Evolutionary conservation across 1,139 yeast species (phyloP).

Genomic region (Saccharomyces hybrid): DNA sequence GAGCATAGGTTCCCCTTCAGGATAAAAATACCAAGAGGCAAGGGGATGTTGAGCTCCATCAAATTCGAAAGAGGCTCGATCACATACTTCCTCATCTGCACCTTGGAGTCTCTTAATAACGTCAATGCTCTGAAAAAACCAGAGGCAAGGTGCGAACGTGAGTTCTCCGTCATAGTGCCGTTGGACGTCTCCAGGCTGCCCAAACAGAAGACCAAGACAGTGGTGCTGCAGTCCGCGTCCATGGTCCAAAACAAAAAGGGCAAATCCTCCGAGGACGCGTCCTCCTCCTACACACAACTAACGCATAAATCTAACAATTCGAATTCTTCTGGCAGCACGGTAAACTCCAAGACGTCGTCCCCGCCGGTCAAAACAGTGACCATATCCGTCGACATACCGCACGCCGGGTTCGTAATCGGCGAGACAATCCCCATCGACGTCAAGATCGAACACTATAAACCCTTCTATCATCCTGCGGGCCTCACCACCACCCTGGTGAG

Average conservation of each 20-base stretch:
- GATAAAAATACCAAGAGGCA: slow-evolving; percentile 59
- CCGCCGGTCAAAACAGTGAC: neutral
- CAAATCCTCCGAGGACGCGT: slow-evolving; percentile 14
- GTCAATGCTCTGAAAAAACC: slow-evolving; percentile 5
- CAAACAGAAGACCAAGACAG: slow-evolving; percentile 57
- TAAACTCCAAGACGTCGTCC: slow-evolving; percentile 9
- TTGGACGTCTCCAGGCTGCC: slow-evolving; percentile 63
- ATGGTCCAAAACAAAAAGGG: slow-evolving; percentile 11
- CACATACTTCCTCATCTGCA: slow-evolving; percentile 52
- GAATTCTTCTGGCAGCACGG: slow-evolving; percentile 15
- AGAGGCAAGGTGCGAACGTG: slow-evolving; percentile 41
- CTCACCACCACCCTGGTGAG: slow-evolving; percentile 73
- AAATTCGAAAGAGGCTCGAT: slow-evolving; percentile 83
- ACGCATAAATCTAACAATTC: slow-evolving; percentile 15
- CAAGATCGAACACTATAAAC: slow-evolving; percentile 58
- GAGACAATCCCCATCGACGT: slow-evolving; percentile 69
- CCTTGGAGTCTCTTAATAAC: slow-evolving; percentile 32
- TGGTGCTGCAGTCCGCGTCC: slow-evolving; percentile 44
- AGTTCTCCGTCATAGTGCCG: slow-evolving; percentile 59
- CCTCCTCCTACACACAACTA: slow-evolving; percentile 19
- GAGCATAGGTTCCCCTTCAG: slow-evolving; percentile 36
- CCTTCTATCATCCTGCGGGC: slow-evolving; percentile 65
- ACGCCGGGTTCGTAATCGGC: slow-evolving; percentile 69
- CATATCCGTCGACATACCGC: slow-evolving; percentile 52
- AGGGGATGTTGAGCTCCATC: slow-evolving; percentile 63